Evolutionary conservation across 1,284 basidiomycete genomes (phyloP).

Genomic region (Vanrija sp.): DNA sequence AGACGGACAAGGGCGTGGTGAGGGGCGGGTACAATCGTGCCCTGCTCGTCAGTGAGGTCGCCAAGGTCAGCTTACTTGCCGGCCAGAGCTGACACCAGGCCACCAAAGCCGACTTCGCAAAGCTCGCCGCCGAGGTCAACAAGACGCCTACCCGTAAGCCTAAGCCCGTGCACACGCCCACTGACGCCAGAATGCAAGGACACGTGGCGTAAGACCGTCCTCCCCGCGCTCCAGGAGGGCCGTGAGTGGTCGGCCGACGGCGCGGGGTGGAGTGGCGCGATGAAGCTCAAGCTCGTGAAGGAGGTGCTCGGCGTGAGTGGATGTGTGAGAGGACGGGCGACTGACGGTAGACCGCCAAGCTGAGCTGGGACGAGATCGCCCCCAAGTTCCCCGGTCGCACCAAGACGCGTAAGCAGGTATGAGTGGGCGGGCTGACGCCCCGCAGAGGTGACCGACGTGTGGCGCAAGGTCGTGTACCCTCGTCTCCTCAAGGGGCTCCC

Average conservation of each 20-base stretch:
- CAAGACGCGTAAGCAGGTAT: constrained; percentile 21
- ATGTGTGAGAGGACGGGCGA: not conserved
- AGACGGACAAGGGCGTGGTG: not conserved
- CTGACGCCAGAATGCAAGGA: constrained; percentile 31
- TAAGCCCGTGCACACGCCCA: not conserved
- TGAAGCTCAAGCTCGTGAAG: constrained; percentile 18
- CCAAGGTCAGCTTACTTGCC: constrained; percentile 3
- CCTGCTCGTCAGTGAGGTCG: constrained; percentile 5
- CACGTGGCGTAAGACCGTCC: constrained; percentile 34
- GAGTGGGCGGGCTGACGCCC: not conserved
- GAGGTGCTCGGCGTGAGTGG: constrained; percentile 19
- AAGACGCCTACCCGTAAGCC: constrained; percentile 18
- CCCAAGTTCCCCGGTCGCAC: constrained; percentile 15
- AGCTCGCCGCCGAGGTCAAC: constrained; percentile 4
- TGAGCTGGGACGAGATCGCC: constrained; percentile 19
- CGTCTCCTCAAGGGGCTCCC: constrained; percentile 26
- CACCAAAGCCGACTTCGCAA: constrained; percentile 1
- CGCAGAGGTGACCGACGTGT: constrained; percentile 34
- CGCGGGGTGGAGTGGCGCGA: constrained; percentile 15
- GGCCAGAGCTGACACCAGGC: constrained; percentile 2
- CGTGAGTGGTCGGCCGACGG: constrained; percentile 22
- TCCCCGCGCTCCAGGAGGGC: constrained; percentile 16
- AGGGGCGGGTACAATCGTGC: constrained; percentile 7
- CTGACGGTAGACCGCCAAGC: constrained; percentile 18
- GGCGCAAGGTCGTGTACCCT: constrained; percentile 34